A percentile compares a stretch with the other conserved stretches of the same genome.
Conservation (phyloP, 1,284 basidiomycete species). For the Puccinia coronata region DNA sequence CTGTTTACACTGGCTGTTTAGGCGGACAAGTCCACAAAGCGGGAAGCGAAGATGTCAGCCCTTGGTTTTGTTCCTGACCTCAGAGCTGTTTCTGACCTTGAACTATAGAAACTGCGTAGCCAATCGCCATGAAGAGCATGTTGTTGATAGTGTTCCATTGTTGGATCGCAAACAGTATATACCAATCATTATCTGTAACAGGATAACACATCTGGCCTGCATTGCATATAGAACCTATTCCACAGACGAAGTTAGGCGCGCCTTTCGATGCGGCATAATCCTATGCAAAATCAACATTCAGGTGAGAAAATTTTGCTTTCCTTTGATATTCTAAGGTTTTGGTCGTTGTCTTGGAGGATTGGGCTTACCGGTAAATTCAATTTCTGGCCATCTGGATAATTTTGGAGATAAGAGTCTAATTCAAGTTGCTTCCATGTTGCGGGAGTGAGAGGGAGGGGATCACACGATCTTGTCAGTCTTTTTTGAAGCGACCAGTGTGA, state of each 20-base stretch:
- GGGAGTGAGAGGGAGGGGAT: conserved; percentile 4
- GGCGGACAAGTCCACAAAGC: not conserved
- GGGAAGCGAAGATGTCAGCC: not conserved
- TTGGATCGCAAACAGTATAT: conserved; percentile 31
- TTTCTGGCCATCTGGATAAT: not conserved
- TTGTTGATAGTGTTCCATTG: conserved; percentile 33
- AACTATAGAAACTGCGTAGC: conserved; percentile 9
- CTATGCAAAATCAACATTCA: not conserved
- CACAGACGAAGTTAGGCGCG: conserved; percentile 30
- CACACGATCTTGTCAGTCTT: not conserved
- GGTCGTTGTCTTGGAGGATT: not conserved
- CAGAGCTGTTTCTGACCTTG: not conserved
- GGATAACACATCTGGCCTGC: conserved; percentile 37
- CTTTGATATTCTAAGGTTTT: not conserved
- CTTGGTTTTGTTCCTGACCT: not conserved
- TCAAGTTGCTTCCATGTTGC: conserved; percentile 30
- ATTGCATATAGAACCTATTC: conserved; percentile 4
- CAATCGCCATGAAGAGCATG: conserved; percentile 20
- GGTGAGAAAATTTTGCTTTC: not conserved
- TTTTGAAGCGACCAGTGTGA: not conserved
- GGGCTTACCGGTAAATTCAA: conserved; percentile 14
- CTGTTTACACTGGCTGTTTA: conserved; percentile 19
- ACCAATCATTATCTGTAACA: conserved; percentile 17
- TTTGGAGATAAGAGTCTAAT: conserved; percentile 14
- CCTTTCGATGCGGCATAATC: conserved; percentile 6